Conservation (phyloP, 306 rosid genomes). For the Cercis canadensis region DNA sequence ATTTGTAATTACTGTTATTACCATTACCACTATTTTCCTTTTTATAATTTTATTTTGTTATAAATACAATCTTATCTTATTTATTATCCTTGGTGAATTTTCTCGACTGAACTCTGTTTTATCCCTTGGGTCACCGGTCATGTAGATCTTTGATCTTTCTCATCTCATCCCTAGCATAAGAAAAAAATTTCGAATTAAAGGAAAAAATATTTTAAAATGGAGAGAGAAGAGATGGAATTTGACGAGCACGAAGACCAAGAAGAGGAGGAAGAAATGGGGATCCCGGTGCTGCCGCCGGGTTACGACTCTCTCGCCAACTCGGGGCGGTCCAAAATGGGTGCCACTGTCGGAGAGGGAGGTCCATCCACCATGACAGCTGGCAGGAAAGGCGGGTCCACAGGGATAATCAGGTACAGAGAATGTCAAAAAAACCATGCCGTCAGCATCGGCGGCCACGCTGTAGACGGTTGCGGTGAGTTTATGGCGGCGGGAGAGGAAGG, state of each 20-base stretch:
- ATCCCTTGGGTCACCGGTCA: too few relatives aligned
- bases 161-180: neutral
- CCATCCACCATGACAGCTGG: conserved; percentile 5
- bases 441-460: conserved; percentile 69
- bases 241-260: conserved; percentile 70
- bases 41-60: neutral
- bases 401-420: conserved; percentile 60
- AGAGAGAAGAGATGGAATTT: conserved; percentile 69
- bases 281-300: conserved; percentile 49
- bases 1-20: neutral
- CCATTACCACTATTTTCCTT: neutral
- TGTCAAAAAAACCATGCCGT: conserved; percentile 89
- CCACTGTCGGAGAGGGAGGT: conserved; percentile 35
- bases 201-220: neutral
- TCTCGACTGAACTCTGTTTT: too few relatives aligned
- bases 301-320: conserved; percentile 55
- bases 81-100: too few relatives aligned
- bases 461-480: conserved; percentile 91
- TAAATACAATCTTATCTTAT: too few relatives aligned
- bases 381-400: conserved; percentile 34
- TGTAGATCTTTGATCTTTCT: too few relatives aligned
- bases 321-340: conserved; percentile 28
- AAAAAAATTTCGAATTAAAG: conserved; percentile 16
- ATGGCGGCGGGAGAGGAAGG: conserved; percentile 80
- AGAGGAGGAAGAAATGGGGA: conserved; percentile 59